Evolutionary conservation across 805 yeast species (phyloP), one percentile per base, ranked within the genome.

Genomic region (Ogataea salicorniae): DNA sequence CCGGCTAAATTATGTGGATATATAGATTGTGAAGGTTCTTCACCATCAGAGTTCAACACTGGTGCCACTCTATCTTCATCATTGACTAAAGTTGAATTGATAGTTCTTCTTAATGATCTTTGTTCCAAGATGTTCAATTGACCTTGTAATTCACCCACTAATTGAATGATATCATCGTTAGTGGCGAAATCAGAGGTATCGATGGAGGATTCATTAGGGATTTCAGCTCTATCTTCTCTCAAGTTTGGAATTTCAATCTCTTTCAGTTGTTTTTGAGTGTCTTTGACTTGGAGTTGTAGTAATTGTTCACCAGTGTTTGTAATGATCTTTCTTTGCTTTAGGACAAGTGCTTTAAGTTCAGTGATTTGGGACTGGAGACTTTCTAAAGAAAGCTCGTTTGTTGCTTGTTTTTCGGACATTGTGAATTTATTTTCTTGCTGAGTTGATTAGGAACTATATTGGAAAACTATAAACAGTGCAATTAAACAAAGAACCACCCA

Each of bases 141-240:
- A 8, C 87, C 87, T 66, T 91, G 97, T 47, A 91, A 69, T 64
- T 91, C 98, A 11, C 87, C 88, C 14, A 90, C 97, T 41, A 91
- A 72, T 61, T 88, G 92, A 4, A 86, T 86, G 13, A 91, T 69
- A 60, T 92, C 98, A 48, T 87, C 95, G 55, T 87, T 84, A 4
- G 92, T 81, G 35, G 83, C 87, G 53, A 75, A 83, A 52, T 84
- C 88, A 4, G 75, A 62, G 1, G 79, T 61, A 49, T 79, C 84
- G 44, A 58, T 46, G 37, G 42, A 13, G 37, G 49, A 17, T 26
- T 17, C 31, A 18, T 43, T 33, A 35, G 26, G 40, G 16, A 46
- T 20, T 2, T 43, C 29, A 6, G 48, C 37, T 3, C 58, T 57
- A 15, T 60, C 60, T 9, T 46, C 29, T 13, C 58, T 56, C n/a